Percentiles rank a stretch among this genome's conserved stretches.
Conservation (phyloP, 192 early-diverging fungal genomes). For the Geosiphon pyriformis region DNA sequence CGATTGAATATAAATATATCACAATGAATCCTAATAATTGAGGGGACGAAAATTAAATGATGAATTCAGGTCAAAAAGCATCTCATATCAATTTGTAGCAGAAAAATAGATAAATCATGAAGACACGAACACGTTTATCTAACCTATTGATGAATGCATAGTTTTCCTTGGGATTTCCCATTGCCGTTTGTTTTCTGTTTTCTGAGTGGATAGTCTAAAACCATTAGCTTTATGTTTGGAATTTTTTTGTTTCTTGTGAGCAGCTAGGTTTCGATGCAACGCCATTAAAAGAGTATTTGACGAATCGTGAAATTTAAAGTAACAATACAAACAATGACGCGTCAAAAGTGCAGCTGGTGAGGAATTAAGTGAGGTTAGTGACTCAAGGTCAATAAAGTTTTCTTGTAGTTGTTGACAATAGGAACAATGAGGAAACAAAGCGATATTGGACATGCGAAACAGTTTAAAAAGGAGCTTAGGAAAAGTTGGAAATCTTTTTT, state of each 20-base stretch:
- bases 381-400: not conserved
- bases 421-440: not conserved
- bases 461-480: too few relatives aligned
- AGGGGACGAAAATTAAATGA: too few relatives aligned
- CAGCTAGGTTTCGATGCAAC: not conserved
- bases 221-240: not conserved
- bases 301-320: not conserved
- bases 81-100: not conserved
- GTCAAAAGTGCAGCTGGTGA: not conserved
- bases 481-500: too few relatives aligned
- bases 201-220: not conserved
- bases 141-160: slow-evolving; percentile 44
- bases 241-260: not conserved
- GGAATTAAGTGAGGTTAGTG: too few relatives aligned
- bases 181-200: slow-evolving; percentile 21
- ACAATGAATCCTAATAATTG: slow-evolving; percentile 35
- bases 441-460: too few relatives aligned
- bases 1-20: slow-evolving; percentile 24
- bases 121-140: too few relatives aligned
- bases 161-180: slow-evolving; percentile 42
- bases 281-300: not conserved
- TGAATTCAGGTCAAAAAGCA: not conserved
- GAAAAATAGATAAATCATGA: not conserved
- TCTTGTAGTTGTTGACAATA: not conserved
- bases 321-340: not conserved